A percentile compares a stretch with the other conserved stretches of the same genome.
Evolutionary conservation across 345 rosid species (phyloP).

Genomic region (Lepidium aucheri): DNA sequence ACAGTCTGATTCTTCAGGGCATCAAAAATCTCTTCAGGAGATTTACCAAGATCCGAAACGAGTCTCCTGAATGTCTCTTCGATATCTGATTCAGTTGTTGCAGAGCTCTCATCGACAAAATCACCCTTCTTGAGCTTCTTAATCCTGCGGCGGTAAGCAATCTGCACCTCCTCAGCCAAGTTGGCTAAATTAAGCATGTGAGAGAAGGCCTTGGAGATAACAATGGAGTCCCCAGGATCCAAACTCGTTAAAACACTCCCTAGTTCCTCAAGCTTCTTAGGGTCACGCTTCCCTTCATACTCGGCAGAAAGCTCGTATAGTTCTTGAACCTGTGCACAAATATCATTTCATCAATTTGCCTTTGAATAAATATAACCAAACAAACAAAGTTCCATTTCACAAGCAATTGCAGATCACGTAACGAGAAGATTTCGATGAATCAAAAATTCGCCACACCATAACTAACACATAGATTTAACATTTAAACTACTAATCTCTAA

Average conservation of each 20-base stretch:
- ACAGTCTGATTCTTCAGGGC: constrained; percentile 97
- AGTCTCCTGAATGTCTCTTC: constrained; percentile 95
- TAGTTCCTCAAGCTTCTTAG: constrained; percentile 77
- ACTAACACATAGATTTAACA: too few relatives aligned
- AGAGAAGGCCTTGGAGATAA: constrained; percentile 78
- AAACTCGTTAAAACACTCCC: constrained; percentile 77
- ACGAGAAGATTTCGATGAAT: not conserved
- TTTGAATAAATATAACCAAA: not conserved
- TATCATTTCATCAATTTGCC: not conserved
- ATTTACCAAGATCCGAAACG: constrained; percentile 64
- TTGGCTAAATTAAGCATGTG: constrained; percentile 98
- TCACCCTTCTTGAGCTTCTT: constrained; percentile 83
- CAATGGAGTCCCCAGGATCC: constrained; percentile 97
- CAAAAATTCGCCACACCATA: not conserved
- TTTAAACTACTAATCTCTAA: too few relatives aligned
- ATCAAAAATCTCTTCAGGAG: constrained; percentile 85
- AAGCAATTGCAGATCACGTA: not conserved
- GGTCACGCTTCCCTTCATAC: constrained; percentile 78
- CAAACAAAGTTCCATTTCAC: not conserved
- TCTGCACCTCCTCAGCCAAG: constrained; percentile 97
- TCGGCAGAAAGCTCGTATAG: constrained; percentile 91
- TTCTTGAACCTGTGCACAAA: constrained; percentile 74
- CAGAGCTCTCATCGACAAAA: constrained; percentile 73
- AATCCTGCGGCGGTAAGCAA: constrained; percentile 76
- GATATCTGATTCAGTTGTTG: constrained; percentile 89